Evolutionary conservation across 768 basidiomycete species (phyloP), one percentile per base, ranked within the genome.

Genomic region (Flagelloscypha sp.): DNA sequence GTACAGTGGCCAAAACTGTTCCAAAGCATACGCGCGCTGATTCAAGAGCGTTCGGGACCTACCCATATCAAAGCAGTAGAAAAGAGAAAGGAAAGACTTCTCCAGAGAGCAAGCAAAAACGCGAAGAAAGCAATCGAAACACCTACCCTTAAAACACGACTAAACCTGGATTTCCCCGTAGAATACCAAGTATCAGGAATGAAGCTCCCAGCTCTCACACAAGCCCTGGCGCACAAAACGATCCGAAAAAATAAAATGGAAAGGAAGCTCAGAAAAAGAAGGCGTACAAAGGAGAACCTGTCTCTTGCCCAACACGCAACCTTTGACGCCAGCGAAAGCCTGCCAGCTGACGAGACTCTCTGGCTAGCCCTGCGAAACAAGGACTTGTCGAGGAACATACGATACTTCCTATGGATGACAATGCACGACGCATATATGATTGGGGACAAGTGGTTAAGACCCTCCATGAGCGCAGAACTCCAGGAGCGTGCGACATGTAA

Each of bases 381-480:
- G n/a, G 4, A 37, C 27, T 24, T 35, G 8, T 37, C 36, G 2
- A 23, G 25, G 1, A 23, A 5, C 3, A 29, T 33, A 15, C 15
- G 27, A 4, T 7, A 30, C 11, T 48, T 44, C 40, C 33, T 44
- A 4, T 52, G 48, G 50, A 49, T 36, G 28, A 22, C 27, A 1
- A 39, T 34, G 0, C 50, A 52, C 22, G 48, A 44, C 35, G 46
- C 42, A n/a, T 49, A 48, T 24, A 42, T 38, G 17, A 30, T 40
- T 0, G 50, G 50, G 5, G 25, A 28, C 2, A 38, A 52, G n/a
- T 49, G 49, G 49, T 7, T 33, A 11, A 37, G 33, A 11, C 11
- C 23, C 4, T 24, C 22, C 6, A 32, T 33, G 18, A 27, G 35
- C 1, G 33, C 30, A 13, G 23, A 30, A 31, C 16, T 27, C 6